Conservation (phyloP, 2,329 filamentous ascomycete genomes). For the Alternaria postmessia region DNA sequence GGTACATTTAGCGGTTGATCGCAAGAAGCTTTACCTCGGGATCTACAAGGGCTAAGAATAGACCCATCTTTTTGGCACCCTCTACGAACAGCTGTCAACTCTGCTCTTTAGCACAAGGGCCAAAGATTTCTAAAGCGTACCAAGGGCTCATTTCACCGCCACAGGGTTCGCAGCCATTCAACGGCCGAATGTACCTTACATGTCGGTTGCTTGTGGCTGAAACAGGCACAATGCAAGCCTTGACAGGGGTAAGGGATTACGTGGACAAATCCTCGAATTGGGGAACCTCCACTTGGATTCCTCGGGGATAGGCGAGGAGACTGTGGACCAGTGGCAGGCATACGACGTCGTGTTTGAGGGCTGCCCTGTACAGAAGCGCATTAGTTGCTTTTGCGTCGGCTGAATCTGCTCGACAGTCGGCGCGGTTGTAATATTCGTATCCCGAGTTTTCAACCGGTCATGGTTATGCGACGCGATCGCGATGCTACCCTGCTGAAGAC, state of each 20-base stretch:
- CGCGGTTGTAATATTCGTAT: background rate
- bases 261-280: slow-evolving; percentile 12
- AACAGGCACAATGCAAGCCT: slow-evolving; percentile 11
- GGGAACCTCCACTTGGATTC: slow-evolving; percentile 3
- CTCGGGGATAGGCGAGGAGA: slow-evolving; percentile 5
- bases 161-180: slow-evolving; percentile 13
- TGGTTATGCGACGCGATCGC: slow-evolving; percentile 1
- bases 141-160: background rate
- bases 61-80: background rate
- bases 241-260: slow-evolving; percentile 20
- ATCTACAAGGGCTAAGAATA: slow-evolving; percentile 13
- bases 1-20: slow-evolving; percentile 12
- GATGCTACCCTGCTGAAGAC: slow-evolving; percentile 7
- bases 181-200: slow-evolving; percentile 8
- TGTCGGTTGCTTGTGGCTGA: slow-evolving; percentile 9
- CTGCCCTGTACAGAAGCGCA: background rate
- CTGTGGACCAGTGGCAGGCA: slow-evolving; percentile 4
- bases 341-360: background rate
- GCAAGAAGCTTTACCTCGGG: slow-evolving; percentile 5
- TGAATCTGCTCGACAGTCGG: background rate
- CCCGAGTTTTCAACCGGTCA: slow-evolving; percentile 3
- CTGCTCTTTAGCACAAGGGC: background rate
- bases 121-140: background rate
- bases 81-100: background rate
- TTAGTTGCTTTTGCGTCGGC: slow-evolving; percentile 4